Evolutionary conservation across 768 basidiomycete genomes (phyloP), one percentile per base, ranked within the genome.

Genomic region (Serendipita vermifera): DNA sequence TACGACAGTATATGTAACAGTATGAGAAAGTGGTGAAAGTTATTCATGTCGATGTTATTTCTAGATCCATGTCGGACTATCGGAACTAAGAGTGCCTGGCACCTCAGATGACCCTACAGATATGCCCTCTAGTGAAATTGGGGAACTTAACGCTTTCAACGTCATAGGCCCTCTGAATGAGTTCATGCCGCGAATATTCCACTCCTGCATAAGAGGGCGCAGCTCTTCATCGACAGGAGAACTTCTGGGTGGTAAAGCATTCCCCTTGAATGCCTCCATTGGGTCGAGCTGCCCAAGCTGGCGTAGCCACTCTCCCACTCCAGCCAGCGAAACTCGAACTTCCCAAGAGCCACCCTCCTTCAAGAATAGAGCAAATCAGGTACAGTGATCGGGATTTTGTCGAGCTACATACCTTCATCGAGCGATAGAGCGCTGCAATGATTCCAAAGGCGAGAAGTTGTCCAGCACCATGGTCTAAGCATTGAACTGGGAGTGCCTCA

Each of bases 261-360:
- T 15, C 22, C 46, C 46, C 27, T 51, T 51, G 46, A 51, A 51
- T 31, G 46, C 46, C 9, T 22, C 7, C 15, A 63, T 41, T n/a
- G 75, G 71, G 5, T 66, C 55, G 11, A 78, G 55, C 15, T 68
- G 71, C 0, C 79, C 80, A 1, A 83, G 62, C 13, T 77, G 76
- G 26, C 77, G 74, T 11, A 82, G 68, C 77, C 78, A 81, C 48
- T 73, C 72, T 1, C 74, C 78, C 1, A 80, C 77, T 0, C 71
- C 75, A 31, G 76, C 77, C 1, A 83, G 72, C 3, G 80, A 81
- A 11, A 80, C 78, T 4, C 73, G 74, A 0, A 82, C 77, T 62
- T 77, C 76, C 72, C 75, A 80, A 3, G 78, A 78, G 5, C 79
- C 78, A 20, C 81, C 81, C 57, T 78, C 76, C 80, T 81, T 58